phyloP scores from a whole-genome alignment of 495 filamentous ascomycete genomes.

The Daldinia concentrica region DNA sequence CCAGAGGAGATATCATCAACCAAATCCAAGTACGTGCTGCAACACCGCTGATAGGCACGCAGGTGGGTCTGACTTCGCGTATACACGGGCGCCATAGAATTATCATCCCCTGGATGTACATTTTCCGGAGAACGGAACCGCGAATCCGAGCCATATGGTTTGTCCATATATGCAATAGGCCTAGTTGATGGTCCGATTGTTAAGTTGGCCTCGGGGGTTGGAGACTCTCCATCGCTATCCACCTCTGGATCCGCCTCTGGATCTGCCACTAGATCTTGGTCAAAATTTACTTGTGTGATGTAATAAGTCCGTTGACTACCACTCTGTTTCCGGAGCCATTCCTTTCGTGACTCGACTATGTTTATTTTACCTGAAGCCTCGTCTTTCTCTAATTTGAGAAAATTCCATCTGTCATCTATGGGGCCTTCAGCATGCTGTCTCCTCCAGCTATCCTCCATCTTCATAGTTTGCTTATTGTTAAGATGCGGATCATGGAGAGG shows the following conservation, averaged over 20 bases:
- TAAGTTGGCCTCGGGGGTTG: background rate
- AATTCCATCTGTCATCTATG: conserved; percentile 80
- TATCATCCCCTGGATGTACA: conserved; percentile 57
- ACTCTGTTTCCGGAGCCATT: conserved; percentile 70
- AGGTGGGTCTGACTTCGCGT: conserved; percentile 68
- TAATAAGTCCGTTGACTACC: conserved; percentile 75
- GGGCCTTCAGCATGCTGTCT: conserved; percentile 76
- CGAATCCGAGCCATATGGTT: conserved; percentile 52
- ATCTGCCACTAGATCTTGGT: conserved; percentile 28
- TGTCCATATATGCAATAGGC: conserved; percentile 35
- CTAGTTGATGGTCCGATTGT: background rate
- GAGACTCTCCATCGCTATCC: background rate
- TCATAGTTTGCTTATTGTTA: conserved; percentile 44
- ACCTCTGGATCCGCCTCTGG: no score
- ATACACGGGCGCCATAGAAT: conserved; percentile 54
- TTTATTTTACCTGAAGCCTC: conserved; percentile 67
- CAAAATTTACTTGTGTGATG: conserved; percentile 64
- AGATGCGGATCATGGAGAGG: conserved; percentile 54
- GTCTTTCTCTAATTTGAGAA: conserved; percentile 70
- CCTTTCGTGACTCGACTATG: conserved; percentile 75
- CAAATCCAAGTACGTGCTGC: conserved; percentile 71
- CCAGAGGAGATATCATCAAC: conserved; percentile 62
- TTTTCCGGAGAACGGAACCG: conserved; percentile 48
- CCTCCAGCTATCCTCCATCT: conserved; percentile 65
- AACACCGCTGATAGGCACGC: conserved; percentile 66